Evolutionary conservation across 768 basidiomycete species (phyloP), one percentile per base, ranked within the genome.

Genomic region (Trametes coccinea): DNA sequence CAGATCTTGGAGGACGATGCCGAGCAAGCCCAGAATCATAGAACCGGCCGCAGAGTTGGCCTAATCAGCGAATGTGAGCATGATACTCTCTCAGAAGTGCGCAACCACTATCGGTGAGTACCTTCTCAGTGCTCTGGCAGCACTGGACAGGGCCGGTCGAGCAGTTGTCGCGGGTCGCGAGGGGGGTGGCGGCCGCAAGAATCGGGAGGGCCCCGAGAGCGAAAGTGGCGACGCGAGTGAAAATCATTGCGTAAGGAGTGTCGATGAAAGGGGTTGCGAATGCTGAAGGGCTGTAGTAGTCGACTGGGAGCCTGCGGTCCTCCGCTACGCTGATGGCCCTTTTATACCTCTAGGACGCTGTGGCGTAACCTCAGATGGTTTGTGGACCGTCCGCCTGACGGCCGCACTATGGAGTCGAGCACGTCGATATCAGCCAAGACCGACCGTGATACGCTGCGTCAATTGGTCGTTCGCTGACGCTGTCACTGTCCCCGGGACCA

Each of bases 161-260:
- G 53, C 62, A 63, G 37, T 31, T 40, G 50, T 39, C 50, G 30
- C 60, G 60, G 33, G 31, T 14, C 47, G n/a, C 60, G 40, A 61
- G 60, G 53, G 60, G 60, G 53, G 53, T 61, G 56, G 64, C 64
- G 56, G 43, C 60, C 60, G 56, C 52, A 61, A 62, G 60, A 49
- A 59, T 46, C 30, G 64, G 60, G 30, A 65, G 56, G 17, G 60
- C 56, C 22, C 30, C 54, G 30, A 56, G 16, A 33, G 54, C n/a
- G 37, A 56, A 37, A 13, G 49, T 30, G 39, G 60, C 55, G 30
- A 62, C 27, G 47, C 56, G 59, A 43, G 60, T 29, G 64, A 61
- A 61, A 47, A 61, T 61, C 52, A 30, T 65, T 11, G 46, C 41
- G 41, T n/a, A 17, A 29, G 22, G 49, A 27, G 30, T 27, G 47